phyloP scores from a whole-genome alignment of 768 basidiomycete genomes.

The Auricularia sp. region DNA sequence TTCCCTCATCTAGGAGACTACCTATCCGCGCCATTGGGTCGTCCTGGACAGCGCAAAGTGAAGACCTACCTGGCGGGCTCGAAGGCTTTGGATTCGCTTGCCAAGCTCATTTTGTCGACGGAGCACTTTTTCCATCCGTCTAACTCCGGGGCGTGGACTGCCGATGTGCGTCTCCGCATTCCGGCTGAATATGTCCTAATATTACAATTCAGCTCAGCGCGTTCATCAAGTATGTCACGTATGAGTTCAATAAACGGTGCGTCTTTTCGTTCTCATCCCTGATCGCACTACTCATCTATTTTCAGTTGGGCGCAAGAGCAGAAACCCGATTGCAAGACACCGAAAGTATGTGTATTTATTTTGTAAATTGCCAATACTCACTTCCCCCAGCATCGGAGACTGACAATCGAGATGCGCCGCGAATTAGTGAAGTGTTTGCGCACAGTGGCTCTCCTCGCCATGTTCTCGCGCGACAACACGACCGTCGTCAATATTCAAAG shows the following conservation, averaged over 20 bases:
- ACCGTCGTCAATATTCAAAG: slow-evolving; percentile 70
- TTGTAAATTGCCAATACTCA: slow-evolving; percentile 1
- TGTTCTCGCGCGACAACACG: slow-evolving; percentile 76
- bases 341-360: slow-evolving; percentile 30
- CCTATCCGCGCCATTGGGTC: slow-evolving; percentile 48
- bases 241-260: slow-evolving; percentile 75
- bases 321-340: slow-evolving; percentile 70
- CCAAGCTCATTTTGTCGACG: slow-evolving; percentile 72
- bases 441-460: slow-evolving; percentile 76
- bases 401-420: slow-evolving; percentile 69
- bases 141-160: slow-evolving; percentile 76
- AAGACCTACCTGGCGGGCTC: slow-evolving; percentile 71
- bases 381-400: slow-evolving; percentile 48
- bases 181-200: slow-evolving; percentile 4
- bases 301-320: slow-evolving; percentile 74
- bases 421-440: slow-evolving; percentile 77
- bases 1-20: slow-evolving; percentile 39
- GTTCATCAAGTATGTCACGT: slow-evolving; percentile 76
- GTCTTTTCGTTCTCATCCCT: slow-evolving; percentile 5
- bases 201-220: slow-evolving; percentile 47
- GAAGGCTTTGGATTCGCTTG: slow-evolving; percentile 77
- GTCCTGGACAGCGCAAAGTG: slow-evolving; percentile 29
- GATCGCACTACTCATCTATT: background rate
- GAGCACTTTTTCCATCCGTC: slow-evolving; percentile 90
- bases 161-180: slow-evolving; percentile 40